Conservation (phyloP, 345 rosid species). For the Corchorus olitorius region DNA sequence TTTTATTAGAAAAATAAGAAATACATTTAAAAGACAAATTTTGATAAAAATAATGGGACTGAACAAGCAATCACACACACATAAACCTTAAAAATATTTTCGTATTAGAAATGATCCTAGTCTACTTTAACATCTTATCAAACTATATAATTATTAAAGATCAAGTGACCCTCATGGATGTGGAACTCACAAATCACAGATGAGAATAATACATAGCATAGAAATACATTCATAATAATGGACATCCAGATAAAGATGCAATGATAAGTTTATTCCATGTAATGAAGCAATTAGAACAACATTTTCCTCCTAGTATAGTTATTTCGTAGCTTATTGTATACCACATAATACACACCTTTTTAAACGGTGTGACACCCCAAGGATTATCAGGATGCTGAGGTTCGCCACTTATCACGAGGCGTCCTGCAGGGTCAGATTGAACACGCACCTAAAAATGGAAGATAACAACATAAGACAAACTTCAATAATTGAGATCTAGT, state of each 20-base stretch:
- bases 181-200: neutral
- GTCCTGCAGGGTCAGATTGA: slow-evolving; percentile 79
- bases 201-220: neutral
- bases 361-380: slow-evolving; percentile 77
- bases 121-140: neutral
- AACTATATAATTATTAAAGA: neutral
- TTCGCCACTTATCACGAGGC: slow-evolving; percentile 65
- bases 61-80: neutral
- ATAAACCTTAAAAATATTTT: neutral
- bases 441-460: slow-evolving; percentile 58
- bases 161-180: neutral
- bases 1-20: neutral
- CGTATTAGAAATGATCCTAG: neutral
- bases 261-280: neutral
- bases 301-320: neutral
- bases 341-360: slow-evolving; percentile 41
- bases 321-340: neutral
- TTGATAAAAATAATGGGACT: neutral
- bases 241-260: neutral
- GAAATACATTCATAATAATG: neutral
- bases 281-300: neutral
- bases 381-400: slow-evolving; percentile 70
- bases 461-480: slow-evolving; percentile 20
- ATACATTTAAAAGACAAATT: neutral
- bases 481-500: neutral